Evolutionary conservation across 345 rosid genomes (phyloP).

Genomic region (Boechera divaricarpa): DNA sequence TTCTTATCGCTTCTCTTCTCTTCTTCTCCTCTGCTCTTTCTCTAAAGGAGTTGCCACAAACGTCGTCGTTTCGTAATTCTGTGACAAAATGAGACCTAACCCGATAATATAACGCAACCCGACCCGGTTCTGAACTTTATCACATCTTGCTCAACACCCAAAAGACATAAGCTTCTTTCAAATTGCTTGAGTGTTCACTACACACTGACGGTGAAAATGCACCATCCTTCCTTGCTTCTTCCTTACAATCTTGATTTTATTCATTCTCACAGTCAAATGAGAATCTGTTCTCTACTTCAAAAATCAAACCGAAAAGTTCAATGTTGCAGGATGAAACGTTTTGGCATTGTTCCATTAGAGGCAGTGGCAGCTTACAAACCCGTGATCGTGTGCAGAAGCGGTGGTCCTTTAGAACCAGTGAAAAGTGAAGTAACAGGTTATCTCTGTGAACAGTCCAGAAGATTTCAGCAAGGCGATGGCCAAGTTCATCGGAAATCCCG

Average conservation of each 20-base stretch:
- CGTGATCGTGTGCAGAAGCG: conserved; percentile 76
- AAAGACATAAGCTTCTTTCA: conserved; percentile 66
- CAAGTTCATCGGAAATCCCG: too few relatives aligned
- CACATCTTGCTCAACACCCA: conserved; percentile 39
- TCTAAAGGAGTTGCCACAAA: neutral
- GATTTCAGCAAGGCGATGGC: too few relatives aligned
- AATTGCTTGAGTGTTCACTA: conserved; percentile 72
- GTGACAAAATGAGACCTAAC: conserved; percentile 23
- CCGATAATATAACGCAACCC: conserved; percentile 16
- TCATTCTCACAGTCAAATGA: conserved; percentile 5
- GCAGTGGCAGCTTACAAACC: conserved; percentile 83
- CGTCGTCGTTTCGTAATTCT: neutral
- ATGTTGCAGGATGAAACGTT: conserved; percentile 68
- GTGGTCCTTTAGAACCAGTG: conserved; percentile 69
- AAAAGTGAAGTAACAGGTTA: conserved; percentile 46
- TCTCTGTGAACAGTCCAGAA: too few relatives aligned
- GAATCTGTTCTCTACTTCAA: neutral
- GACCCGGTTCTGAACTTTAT: conserved; percentile 26
- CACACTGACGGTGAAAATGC: conserved; percentile 59
- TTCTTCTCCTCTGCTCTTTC: neutral
- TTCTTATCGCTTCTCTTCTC: conserved; percentile 42
- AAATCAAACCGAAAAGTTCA: neutral
- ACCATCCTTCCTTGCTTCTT: conserved; percentile 30
- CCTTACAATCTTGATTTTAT: conserved; percentile 39
- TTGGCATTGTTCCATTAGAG: conserved; percentile 79